Evolutionary conservation across 495 filamentous ascomycete species (phyloP), one percentile per base, ranked within the genome.

Genomic region (Cladorrhinum samala): DNA sequence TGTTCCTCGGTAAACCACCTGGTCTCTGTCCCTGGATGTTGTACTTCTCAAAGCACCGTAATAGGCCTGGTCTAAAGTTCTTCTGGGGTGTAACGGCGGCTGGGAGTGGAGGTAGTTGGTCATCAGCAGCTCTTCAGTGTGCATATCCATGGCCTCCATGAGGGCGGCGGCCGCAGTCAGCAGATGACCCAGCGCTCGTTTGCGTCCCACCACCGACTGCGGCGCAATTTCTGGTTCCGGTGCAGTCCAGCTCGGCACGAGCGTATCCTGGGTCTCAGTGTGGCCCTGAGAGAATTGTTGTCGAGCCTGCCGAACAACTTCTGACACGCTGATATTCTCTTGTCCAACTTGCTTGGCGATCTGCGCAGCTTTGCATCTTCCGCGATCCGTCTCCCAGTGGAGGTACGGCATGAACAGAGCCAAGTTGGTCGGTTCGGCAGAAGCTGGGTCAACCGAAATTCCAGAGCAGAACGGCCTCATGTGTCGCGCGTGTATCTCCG

Each of bases 31-130:
- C 7, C 84, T 73, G 9, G 70, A 66, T 47, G 76, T 61, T 0
- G 82, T 86, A 58, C 82, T 81, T 38, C 65, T 61, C 38, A 85
- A 76, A 39, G 78, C 81, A 2, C 81, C 78, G 60, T 83, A 84
- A 53, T 82, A 84, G 52, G 79, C 83, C 58, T 86, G 82, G 59
- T 87, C 83, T 5, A 86, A 63, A 5, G 83, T 86, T 41, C 82
- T 69, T 20, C 84, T 76, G 20, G 84, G 75, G 59, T 87, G 84
- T 2, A 87, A 68, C 0, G 79, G 81, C 1, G 77, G 73, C 1
- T 76, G 72, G 2, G 71, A 72, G 38, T 76, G 72, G 7, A 86
- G 64, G 62, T 86, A 79, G 7, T 77, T 77, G 39, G 76, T 65
- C 44, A 84, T 72, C 16, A 85, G 68, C 73, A 81, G 74, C 58